Evolutionary conservation across 176 grass and related monocot genomes (phyloP), one percentile per base, ranked within the genome.

Genomic region (Ampelocalamus luodianensis): DNA sequence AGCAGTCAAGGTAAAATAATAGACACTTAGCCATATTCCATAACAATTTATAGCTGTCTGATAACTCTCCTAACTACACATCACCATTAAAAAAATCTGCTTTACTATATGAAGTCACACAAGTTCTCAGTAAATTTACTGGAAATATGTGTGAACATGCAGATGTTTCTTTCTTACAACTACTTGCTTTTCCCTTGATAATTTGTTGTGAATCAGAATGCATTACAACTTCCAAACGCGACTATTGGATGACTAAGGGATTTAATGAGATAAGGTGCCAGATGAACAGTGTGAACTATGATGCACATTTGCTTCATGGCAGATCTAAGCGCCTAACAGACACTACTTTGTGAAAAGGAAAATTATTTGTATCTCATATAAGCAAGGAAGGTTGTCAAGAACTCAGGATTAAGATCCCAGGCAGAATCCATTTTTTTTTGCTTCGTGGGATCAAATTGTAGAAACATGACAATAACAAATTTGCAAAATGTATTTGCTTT

Each of bases 1-100:
- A 68, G 32, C 26, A 39, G 63, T 72, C 62, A 88, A 69, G 43
- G 64, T 55, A 83, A 48, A 86, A 59, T 48, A 80, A 50, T 61
- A 72, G 37, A 10, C 2, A 72, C 15, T 46, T 34, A 50, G 43
- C 17, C 50, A 59, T 56, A 58, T 53, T 22, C 29, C 48, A 5
- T 44, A 81, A 20, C 68, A 67, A 72, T 40, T 60, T 60, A 68
- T 74, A 72, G 29, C 34, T 48, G 71, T 46, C 13, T 63, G 56
- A 74, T 75, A 13, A 20, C 22, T 74, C 71, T 29, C 53, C 45
- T 49, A 55, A 14, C 4, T 46, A 81, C 20, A 70, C 48, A 40
- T 56, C 32, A 27, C 46, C 62, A 68, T 66, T 53, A 68, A 80
- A 74, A 4, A 68, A 66, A 36, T 5, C 63, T 3, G 12, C 42